Evolutionary conservation across 1,284 basidiomycete species (phyloP).

Genomic region (Phlebopus sp.): DNA sequence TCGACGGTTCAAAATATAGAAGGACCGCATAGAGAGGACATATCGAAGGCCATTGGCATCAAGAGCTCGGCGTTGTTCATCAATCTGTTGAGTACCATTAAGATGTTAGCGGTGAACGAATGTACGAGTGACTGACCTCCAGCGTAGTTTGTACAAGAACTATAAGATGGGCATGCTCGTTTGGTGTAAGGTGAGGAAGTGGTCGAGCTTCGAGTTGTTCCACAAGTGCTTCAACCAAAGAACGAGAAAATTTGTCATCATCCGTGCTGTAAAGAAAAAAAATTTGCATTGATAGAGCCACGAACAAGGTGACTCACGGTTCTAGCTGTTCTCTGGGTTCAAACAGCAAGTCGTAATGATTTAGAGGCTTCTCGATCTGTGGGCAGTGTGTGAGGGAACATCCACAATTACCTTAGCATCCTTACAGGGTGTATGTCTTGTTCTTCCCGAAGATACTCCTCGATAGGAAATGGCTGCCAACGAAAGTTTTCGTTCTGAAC

Average conservation of each 20-base stretch:
- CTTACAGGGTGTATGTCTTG: slow-evolving; percentile 14
- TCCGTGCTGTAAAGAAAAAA: slow-evolving; percentile 38
- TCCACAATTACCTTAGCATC: not conserved
- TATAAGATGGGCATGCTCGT: slow-evolving; percentile 78
- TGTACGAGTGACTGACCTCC: slow-evolving; percentile 56
- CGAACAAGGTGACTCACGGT: slow-evolving; percentile 37
- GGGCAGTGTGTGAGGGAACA: not conserved
- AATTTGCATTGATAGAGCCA: not conserved
- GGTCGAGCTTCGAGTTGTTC: slow-evolving; percentile 61
- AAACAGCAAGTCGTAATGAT: slow-evolving; percentile 48
- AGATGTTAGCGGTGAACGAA: slow-evolving; percentile 6
- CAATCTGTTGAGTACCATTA: slow-evolving; percentile 51
- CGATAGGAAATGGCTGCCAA: slow-evolving; percentile 51
- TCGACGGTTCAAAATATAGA: slow-evolving; percentile 72
- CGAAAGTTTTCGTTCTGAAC: slow-evolving; percentile 28
- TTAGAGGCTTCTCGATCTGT: slow-evolving; percentile 28
- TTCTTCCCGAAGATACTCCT: slow-evolving; percentile 49
- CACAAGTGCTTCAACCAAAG: slow-evolving; percentile 60
- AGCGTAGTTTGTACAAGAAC: slow-evolving; percentile 82
- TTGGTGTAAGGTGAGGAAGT: slow-evolving; percentile 67
- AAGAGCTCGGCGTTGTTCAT: slow-evolving; percentile 81
- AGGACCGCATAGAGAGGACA: slow-evolving; percentile 83
- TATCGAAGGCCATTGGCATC: slow-evolving; percentile 90
- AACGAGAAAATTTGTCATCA: slow-evolving; percentile 62
- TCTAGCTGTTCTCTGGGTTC: slow-evolving; percentile 34